Percentiles rank a stretch among this genome's conserved stretches.
These are phyloP conservation scores for Filobasidium floriforme DNA, from an alignment of 768 basidiomycete species.

Conservation along the genomic window DNA sequence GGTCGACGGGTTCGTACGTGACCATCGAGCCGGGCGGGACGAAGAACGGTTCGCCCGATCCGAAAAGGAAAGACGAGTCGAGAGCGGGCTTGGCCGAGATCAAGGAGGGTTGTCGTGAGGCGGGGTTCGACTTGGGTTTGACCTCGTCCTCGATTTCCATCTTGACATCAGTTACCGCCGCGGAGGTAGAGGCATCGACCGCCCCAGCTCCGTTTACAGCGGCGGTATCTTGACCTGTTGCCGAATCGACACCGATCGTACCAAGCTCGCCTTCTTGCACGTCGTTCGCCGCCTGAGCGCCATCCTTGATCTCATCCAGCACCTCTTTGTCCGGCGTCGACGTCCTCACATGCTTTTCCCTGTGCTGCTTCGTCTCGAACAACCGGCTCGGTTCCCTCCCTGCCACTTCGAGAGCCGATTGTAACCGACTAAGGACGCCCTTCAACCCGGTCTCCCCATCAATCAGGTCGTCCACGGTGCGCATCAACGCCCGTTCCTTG, in stretches of 20 bases:
- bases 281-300: too few species aligned
- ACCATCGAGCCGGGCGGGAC: constrained; percentile 19
- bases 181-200: not conserved
- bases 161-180: not conserved
- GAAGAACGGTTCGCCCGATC: constrained; percentile 20
- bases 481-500: constrained; percentile 41
- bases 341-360: too few species aligned
- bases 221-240: too few species aligned
- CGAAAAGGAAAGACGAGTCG: constrained; percentile 19
- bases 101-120: not conserved
- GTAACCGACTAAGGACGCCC: constrained; percentile 36
- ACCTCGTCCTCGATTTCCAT: not conserved
- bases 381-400: constrained; percentile 3
- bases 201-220: not conserved
- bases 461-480: constrained; percentile 43
- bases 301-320: too few species aligned
- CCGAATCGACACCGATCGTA: too few species aligned
- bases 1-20: constrained; percentile 19
- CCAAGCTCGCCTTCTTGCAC: too few species aligned
- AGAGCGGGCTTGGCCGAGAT: constrained; percentile 7
- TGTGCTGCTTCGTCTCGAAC: not conserved
- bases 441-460: constrained; percentile 43
- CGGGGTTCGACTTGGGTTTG: not conserved
- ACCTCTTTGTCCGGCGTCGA: too few species aligned
- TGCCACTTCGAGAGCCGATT: constrained; percentile 29